Percentiles rank a stretch among this genome's conserved stretches.
phyloP scores from a whole-genome alignment of 495 filamentous ascomycete species.

The Peziza echinospora region DNA sequence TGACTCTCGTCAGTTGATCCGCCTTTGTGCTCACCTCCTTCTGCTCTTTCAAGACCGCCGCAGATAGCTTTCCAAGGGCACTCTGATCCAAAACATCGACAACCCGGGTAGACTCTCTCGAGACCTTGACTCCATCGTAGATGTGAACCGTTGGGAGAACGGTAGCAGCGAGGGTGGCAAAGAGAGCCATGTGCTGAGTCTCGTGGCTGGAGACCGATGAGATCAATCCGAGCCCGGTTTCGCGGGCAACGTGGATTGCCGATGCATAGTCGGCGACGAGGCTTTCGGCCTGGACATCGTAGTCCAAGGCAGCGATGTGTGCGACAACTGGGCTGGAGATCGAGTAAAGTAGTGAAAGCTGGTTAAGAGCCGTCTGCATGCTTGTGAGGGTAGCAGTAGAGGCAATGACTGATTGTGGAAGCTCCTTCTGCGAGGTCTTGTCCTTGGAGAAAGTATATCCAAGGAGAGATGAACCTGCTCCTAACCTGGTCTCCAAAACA shows the following conservation, averaged over 20 bases:
- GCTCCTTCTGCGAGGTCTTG: conserved; percentile 73
- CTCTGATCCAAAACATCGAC: conserved; percentile 61
- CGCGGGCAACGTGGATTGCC: conserved; percentile 64
- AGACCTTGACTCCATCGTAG: conserved; percentile 75
- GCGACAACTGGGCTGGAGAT: conserved; percentile 80
- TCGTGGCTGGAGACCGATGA: conserved; percentile 73
- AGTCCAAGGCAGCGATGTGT: conserved; percentile 86
- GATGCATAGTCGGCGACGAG: conserved; percentile 75
- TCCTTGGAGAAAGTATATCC: conserved; percentile 96
- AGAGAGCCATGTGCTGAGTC: conserved; percentile 82
- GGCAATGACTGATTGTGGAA: conserved; percentile 76
- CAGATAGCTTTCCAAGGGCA: conserved; percentile 48
- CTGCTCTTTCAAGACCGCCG: conserved; percentile 34
- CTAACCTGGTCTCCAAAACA: conserved; percentile 64
- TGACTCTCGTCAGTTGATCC: conserved; percentile 49
- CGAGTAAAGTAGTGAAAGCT: conserved; percentile 69
- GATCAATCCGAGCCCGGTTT: conserved; percentile 69
- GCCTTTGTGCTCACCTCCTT: conserved; percentile 45
- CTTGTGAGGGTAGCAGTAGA: conserved; percentile 59
- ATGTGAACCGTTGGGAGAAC: conserved; percentile 72
- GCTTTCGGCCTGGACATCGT: conserved; percentile 35
- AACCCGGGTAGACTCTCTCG: conserved; percentile 65
- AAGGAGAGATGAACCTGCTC: conserved; percentile 76
- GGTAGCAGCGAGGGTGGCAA: conserved; percentile 62
- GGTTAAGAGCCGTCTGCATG: conserved; percentile 67